A percentile compares a stretch with the other conserved stretches of the same genome.
phyloP scores from a whole-genome alignment of 2,329 filamentous ascomycete species.

The Trichoderma brevicompactum region DNA sequence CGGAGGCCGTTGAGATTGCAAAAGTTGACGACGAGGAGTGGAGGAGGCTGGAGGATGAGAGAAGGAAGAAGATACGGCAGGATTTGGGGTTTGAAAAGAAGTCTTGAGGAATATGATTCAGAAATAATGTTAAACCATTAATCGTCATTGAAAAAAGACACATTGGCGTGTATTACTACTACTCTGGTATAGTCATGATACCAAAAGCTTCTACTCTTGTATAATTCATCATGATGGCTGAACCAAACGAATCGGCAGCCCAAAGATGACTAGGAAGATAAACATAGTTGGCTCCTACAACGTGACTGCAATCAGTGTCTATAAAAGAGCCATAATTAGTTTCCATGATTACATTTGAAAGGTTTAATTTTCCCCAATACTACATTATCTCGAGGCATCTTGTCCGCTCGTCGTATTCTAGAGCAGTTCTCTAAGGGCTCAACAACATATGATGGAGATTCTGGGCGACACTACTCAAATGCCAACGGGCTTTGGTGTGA shows the following conservation, averaged over 20 bases:
- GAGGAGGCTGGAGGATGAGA: conserved; percentile 42
- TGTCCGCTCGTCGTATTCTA: too few species aligned
- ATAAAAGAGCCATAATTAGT: too few species aligned
- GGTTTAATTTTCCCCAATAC: too few species aligned
- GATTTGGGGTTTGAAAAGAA: conserved; percentile 38
- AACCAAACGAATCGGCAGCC: too few species aligned
- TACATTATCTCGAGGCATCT: too few species aligned
- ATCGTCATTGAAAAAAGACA: neutral
- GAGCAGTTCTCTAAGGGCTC: too few species aligned
- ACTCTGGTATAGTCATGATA: neutral
- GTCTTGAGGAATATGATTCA: conserved; percentile 13
- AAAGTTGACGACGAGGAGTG: conserved; percentile 51
- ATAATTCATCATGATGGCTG: neutral
- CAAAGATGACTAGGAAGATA: too few species aligned
- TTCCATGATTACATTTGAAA: too few species aligned
- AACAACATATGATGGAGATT: too few species aligned
- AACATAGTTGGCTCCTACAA: too few species aligned
- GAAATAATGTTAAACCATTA: neutral
- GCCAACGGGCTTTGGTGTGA: too few species aligned
- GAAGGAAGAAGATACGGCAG: conserved; percentile 44
- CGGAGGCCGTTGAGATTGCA: conserved; percentile 45
- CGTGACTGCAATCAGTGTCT: neutral
- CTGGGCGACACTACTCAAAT: too few species aligned
- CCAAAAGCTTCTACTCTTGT: conserved; percentile 4
- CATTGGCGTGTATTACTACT: neutral